Evolutionary conservation across 768 basidiomycete genomes (phyloP).

Genomic region (Tulasnella sp.): DNA sequence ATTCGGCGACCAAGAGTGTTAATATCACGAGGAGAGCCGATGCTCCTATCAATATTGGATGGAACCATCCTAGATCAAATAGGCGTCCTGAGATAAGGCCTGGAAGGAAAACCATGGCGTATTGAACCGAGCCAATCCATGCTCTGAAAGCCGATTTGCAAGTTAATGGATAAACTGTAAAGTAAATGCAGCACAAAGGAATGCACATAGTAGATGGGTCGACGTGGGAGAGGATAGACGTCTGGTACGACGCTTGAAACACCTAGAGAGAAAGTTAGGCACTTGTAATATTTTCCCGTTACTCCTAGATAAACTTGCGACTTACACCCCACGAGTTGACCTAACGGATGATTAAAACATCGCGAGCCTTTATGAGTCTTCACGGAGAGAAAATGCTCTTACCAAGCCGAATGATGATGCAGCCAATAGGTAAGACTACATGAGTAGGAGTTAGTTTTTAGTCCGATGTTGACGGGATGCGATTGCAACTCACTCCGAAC

Average conservation of each 20-base stretch:
- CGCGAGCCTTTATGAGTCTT: not conserved
- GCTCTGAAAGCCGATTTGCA: not conserved
- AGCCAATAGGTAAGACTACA: not conserved
- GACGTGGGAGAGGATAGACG: not conserved
- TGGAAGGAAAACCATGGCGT: constrained; percentile 23
- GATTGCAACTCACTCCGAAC: constrained; percentile 10
- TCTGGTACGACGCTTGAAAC: constrained; percentile 13
- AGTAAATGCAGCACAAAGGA: not conserved
- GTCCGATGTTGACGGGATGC: too few relatives aligned
- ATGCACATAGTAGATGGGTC: constrained; percentile 14
- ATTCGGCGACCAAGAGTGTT: constrained; percentile 61
- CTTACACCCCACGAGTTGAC: constrained; percentile 11
- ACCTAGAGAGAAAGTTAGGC: not conserved
- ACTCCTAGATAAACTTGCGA: not conserved
- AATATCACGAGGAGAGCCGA: constrained; percentile 42
- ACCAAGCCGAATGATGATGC: constrained; percentile 7
- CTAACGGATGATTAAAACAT: not conserved
- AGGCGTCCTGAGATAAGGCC: constrained; percentile 51
- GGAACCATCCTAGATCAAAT: constrained; percentile 65
- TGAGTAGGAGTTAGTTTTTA: not conserved
- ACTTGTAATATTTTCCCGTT: too few relatives aligned
- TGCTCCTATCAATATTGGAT: constrained; percentile 37
- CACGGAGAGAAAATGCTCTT: not conserved
- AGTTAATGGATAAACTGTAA: not conserved
- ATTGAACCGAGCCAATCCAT: constrained; percentile 18